Conservation (phyloP, 2,329 filamentous ascomycete species). For the Exophiala sideris region DNA sequence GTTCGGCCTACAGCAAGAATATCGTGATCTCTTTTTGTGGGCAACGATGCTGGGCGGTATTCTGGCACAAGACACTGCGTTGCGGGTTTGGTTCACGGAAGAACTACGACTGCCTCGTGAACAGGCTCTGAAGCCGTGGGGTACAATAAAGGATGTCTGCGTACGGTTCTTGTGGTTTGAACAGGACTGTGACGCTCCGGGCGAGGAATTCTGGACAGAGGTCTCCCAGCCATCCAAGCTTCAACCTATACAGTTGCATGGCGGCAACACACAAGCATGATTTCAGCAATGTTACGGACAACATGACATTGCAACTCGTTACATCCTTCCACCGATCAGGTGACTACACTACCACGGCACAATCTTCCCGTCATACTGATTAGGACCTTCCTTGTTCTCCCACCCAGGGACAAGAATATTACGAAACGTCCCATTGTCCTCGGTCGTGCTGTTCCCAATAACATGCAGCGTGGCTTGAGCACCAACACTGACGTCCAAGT, state of each 20-base stretch:
- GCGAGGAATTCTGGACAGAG: slow-evolving; percentile 9
- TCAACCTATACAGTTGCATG: too few species aligned
- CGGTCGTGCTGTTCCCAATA: slow-evolving; percentile 39
- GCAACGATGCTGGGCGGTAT: slow-evolving; percentile 38
- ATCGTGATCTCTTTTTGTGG: slow-evolving; percentile 34
- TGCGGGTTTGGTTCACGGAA: neutral
- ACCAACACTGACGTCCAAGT: slow-evolving; percentile 42
- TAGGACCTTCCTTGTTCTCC: slow-evolving; percentile 35
- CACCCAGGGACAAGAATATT: slow-evolving; percentile 41
- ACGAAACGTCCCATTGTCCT: slow-evolving; percentile 49
- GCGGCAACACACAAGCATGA: neutral
- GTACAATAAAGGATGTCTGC: neutral
- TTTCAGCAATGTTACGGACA: neutral
- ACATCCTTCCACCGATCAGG: neutral
- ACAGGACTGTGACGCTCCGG: slow-evolving; percentile 6
- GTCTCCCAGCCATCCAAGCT: neutral
- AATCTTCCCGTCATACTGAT: slow-evolving; percentile 38
- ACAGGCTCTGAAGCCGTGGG: slow-evolving; percentile 2
- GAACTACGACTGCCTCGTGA: neutral
- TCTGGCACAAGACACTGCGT: slow-evolving; percentile 29
- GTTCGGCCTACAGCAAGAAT: slow-evolving; percentile 28
- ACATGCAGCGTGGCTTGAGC: slow-evolving; percentile 42
- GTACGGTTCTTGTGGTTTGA: slow-evolving; percentile 11
- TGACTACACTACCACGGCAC: slow-evolving; percentile 31
- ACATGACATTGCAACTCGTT: neutral